Conservation (phyloP, 1,284 basidiomycete genomes). For the Heterobasidion occidentale region DNA sequence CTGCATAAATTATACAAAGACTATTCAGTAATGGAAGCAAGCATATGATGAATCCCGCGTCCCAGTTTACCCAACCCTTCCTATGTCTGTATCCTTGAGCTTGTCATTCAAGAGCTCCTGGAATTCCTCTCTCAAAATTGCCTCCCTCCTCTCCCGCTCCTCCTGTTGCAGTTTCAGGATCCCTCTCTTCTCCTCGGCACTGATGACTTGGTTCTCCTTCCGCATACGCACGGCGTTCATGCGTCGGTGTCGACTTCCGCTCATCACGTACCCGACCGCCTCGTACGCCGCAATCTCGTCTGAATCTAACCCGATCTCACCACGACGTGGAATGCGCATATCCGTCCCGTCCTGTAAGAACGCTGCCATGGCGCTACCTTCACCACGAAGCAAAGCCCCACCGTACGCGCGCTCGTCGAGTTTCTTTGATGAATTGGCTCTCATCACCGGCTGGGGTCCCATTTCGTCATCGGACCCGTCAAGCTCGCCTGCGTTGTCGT, state of each 20-base stretch:
- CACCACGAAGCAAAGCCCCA: constrained; percentile 83
- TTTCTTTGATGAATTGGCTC: constrained; percentile 33
- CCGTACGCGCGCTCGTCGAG: constrained; percentile 78
- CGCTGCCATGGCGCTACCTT: constrained; percentile 95
- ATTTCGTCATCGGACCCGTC: constrained; percentile 42
- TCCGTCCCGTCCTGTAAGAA: constrained; percentile 87
- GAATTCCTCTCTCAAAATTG: constrained; percentile 71
- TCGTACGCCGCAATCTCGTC: constrained; percentile 86
- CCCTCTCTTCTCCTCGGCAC: constrained; percentile 93
- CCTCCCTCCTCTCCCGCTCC: constrained; percentile 85
- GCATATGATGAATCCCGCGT: too few species aligned
- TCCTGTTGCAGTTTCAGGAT: constrained; percentile 91
- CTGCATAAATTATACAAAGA: background rate
- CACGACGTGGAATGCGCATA: constrained; percentile 92
- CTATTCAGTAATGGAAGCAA: too few species aligned
- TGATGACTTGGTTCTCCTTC: constrained; percentile 99
- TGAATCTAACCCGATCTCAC: constrained; percentile 91
- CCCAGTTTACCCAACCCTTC: background rate
- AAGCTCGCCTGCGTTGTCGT: background rate
- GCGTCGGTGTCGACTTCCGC: constrained; percentile 83
- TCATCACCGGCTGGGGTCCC: constrained; percentile 50
- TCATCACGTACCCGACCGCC: constrained; percentile 96
- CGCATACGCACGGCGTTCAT: constrained; percentile 98
- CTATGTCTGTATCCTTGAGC: constrained; percentile 33
- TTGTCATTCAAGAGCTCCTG: constrained; percentile 72